phyloP scores from a whole-genome alignment of 2,329 filamentous ascomycete genomes.

The Talaromyces piceae region DNA sequence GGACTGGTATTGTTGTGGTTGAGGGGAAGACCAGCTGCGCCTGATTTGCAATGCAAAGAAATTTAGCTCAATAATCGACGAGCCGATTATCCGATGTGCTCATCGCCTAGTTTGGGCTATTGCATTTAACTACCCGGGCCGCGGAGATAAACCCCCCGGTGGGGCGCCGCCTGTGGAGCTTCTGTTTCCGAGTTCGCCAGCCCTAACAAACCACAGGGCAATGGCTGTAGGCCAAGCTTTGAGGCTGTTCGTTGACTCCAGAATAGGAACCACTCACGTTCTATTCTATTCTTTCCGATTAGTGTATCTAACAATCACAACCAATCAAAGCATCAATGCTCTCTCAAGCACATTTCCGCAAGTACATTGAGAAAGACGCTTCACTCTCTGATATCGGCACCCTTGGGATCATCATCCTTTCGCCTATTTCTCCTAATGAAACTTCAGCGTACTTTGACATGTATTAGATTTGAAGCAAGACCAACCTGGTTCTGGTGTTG shows the following conservation, averaged over 20 bases:
- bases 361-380: conserved; percentile 16
- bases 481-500: conserved; percentile 19
- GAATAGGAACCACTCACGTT: too few species aligned
- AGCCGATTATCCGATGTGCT: not conserved
- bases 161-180: not conserved
- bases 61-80: not conserved
- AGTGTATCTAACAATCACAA: conserved; percentile 1
- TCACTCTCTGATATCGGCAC: conserved; percentile 20
- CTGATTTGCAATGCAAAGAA: not conserved
- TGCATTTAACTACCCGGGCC: too few species aligned
- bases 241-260: too few species aligned
- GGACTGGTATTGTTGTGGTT: too few species aligned
- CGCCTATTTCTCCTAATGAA: conserved; percentile 19
- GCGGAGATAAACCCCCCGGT: not conserved
- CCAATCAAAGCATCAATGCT: conserved; percentile 19
- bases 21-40: not conserved
- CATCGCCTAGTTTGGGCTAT: not conserved
- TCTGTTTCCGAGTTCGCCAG: too few species aligned
- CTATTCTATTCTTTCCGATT: not conserved
- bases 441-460: conserved; percentile 21
- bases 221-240: too few species aligned
- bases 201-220: too few species aligned
- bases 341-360: conserved; percentile 16
- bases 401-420: conserved; percentile 18
- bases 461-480: conserved; percentile 15